A percentile compares a stretch with the other conserved stretches of the same genome.
These are phyloP conservation scores for Furcasterigmium sp. DNA, from an alignment of 2,329 filamentous ascomycete species.

Conservation along the genomic window DNA sequence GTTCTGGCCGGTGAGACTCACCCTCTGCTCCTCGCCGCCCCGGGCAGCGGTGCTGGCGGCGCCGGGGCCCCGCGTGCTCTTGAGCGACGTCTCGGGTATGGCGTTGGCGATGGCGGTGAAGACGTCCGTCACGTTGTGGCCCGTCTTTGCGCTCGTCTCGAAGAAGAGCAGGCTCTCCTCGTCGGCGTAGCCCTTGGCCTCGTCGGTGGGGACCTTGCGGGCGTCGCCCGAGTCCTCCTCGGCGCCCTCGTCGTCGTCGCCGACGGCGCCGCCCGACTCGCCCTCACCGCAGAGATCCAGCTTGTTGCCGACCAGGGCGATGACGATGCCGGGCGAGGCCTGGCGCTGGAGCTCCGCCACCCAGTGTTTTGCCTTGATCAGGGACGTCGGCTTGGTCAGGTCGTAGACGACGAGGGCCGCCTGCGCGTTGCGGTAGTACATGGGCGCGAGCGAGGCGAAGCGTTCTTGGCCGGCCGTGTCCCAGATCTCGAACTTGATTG, in stretches of 20 bases:
- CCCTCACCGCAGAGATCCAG: slow-evolving; percentile 74
- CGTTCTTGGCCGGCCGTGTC: slow-evolving; percentile 97
- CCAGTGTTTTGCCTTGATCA: slow-evolving; percentile 98
- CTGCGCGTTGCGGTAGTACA: slow-evolving; percentile 99
- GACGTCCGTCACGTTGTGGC: slow-evolving; percentile 88
- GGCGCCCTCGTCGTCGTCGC: slow-evolving; percentile 40
- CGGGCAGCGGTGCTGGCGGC: slow-evolving; percentile 54
- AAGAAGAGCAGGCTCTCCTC: slow-evolving; percentile 94
- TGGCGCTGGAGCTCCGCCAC: slow-evolving; percentile 95
- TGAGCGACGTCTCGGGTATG: slow-evolving; percentile 93
- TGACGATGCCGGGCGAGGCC: slow-evolving; percentile 92
- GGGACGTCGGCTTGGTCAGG: slow-evolving; percentile 90
- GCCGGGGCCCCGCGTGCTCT: slow-evolving; percentile 73
- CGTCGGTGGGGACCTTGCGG: slow-evolving; percentile 82
- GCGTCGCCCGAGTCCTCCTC: slow-evolving; percentile 65
- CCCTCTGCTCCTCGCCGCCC: slow-evolving; percentile 64
- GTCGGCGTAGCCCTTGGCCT: slow-evolving; percentile 89
- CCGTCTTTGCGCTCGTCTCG: slow-evolving; percentile 96
- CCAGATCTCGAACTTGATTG: slow-evolving; percentile 95
- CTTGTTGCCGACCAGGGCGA: slow-evolving; percentile 96
- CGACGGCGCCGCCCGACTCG: slow-evolving; percentile 34
- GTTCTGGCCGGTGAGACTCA: slow-evolving; percentile 73
- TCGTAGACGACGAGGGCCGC: slow-evolving; percentile 98
- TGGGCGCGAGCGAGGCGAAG: slow-evolving; percentile 91
- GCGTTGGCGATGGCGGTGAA: slow-evolving; percentile 98